Evolutionary conservation across 805 yeast species (phyloP).

Genomic region (Lipomyces yamanashiensis): DNA sequence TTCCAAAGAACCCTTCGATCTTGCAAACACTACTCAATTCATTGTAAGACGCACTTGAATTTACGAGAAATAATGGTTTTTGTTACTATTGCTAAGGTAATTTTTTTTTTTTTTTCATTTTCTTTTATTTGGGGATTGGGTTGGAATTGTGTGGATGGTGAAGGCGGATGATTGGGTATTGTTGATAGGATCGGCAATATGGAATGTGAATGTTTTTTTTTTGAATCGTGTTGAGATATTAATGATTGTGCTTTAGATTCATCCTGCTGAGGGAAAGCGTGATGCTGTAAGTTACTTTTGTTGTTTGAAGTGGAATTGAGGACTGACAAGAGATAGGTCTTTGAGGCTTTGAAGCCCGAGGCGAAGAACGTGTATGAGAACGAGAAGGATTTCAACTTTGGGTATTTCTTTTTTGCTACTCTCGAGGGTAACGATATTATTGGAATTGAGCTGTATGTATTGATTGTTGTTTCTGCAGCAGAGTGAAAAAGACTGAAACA

Average conservation of each 20-base stretch:
- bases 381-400: conserved; percentile 18
- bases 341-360: background rate
- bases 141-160: background rate
- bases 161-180: background rate
- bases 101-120: background rate
- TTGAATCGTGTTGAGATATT: background rate
- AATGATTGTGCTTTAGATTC: background rate
- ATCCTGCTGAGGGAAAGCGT: conserved; percentile 14
- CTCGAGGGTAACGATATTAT: conserved; percentile 11
- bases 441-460: conserved; percentile 30
- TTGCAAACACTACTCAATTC: background rate
- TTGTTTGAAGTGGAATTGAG: background rate
- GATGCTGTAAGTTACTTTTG: conserved; percentile 8
- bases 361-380: conserved; percentile 11
- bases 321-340: background rate
- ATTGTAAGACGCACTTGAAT: background rate
- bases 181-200: background rate
- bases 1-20: background rate
- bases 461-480: too few species aligned
- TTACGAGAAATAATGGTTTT: background rate
- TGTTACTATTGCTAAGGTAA: conserved; percentile 18
- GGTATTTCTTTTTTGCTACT: conserved; percentile 24
- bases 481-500: background rate
- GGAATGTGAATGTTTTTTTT: background rate
- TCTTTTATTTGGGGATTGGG: too few species aligned